Evolutionary conservation across 352 stramenopile genomes (phyloP), one percentile per base, ranked within the genome.

Genomic region (Globisporangium canariense): DNA sequence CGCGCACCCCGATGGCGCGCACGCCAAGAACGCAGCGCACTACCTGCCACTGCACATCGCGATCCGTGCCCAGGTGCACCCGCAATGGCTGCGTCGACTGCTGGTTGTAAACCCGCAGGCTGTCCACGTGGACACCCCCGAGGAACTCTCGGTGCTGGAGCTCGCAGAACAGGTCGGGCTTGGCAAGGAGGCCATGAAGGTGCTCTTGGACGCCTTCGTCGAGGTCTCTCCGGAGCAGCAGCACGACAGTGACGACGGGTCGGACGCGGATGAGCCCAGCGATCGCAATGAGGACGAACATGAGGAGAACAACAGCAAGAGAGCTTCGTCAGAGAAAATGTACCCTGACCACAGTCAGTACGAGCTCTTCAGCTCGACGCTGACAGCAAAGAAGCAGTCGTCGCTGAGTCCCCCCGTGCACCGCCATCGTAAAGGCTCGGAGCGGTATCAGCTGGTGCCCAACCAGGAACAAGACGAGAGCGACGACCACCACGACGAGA

Each of bases 11-110:
- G 76, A 84, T 20, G 81, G 81, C 20, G 80, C 82, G 14, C 65
- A 66, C 50, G 67, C 70, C 18, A 86, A 83, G 50, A 94, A 93
- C 72, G 79, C 72, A 14, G 86, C 82, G 32, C 60, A 83, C 30
- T 66, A 91, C 52, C 64, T 94, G 51, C 86, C 86, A 45, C 61
- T 94, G 34, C 86, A 94, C 62, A 94, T 94, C 51, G 86, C 86
- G 16, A 93, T 94, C 54, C 77, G 83, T 32, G 79, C 85, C 3
- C 41, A 70, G 2, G 74, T 83, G 22, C 66, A 77, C 30, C 57
- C 75, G 2, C 70, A 70, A n/a, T 84, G 73, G 71, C 72, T 94
- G 16, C 68, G 77, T 4, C 73, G 77, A 32, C 67, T 94, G 22
- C 60, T 91, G 14, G 65, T 70, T 2, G 77, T 71, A 28, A 91